Percentiles rank a stretch among this genome's conserved stretches.
These are phyloP conservation scores for Trametes coccinea DNA, from an alignment of 768 basidiomycete genomes.

Conservation along the genomic window DNA sequence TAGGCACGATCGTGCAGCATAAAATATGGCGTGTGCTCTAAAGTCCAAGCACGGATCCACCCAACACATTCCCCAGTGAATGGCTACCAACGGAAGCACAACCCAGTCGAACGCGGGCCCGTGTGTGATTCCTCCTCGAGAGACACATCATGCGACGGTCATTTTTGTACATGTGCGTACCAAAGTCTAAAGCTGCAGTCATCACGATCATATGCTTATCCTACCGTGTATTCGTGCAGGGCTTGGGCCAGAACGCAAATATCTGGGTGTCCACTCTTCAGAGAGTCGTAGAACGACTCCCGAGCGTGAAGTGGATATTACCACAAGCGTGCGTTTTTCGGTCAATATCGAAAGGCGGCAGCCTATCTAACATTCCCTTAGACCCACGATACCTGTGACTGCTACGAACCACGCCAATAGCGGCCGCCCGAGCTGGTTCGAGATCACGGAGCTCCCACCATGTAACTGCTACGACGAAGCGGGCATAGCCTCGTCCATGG, in stretches of 20 bases:
- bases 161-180: slow-evolving; percentile 33
- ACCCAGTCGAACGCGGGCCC: not conserved
- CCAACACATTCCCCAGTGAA: slow-evolving; percentile 5
- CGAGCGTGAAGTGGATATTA: slow-evolving; percentile 44
- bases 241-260: slow-evolving; percentile 41
- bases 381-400: too few species aligned
- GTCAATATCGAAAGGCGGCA: too few species aligned
- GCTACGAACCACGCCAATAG: too few species aligned
- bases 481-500: slow-evolving; percentile 37
- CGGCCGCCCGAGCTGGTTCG: slow-evolving; percentile 44
- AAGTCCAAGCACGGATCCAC: not conserved
- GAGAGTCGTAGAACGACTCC: slow-evolving; percentile 38
- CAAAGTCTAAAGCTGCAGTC: too few species aligned
- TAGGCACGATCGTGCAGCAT: slow-evolving; percentile 1
- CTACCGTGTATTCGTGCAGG: slow-evolving; percentile 27
- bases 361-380: too few species aligned
- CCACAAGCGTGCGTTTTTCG: slow-evolving; percentile 42
- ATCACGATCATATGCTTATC: not conserved
- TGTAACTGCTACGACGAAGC: slow-evolving; percentile 36
- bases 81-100: slow-evolving; percentile 5
- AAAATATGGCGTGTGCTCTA: not conserved
- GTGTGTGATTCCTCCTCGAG: slow-evolving; percentile 19
- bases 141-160: slow-evolving; percentile 28
- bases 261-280: slow-evolving; percentile 38
- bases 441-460: slow-evolving; percentile 41